Evolutionary conservation across 2,329 filamentous ascomycete genomes (phyloP), one percentile per base, ranked within the genome.

Genomic region (Dothiorella sarmentorum): DNA sequence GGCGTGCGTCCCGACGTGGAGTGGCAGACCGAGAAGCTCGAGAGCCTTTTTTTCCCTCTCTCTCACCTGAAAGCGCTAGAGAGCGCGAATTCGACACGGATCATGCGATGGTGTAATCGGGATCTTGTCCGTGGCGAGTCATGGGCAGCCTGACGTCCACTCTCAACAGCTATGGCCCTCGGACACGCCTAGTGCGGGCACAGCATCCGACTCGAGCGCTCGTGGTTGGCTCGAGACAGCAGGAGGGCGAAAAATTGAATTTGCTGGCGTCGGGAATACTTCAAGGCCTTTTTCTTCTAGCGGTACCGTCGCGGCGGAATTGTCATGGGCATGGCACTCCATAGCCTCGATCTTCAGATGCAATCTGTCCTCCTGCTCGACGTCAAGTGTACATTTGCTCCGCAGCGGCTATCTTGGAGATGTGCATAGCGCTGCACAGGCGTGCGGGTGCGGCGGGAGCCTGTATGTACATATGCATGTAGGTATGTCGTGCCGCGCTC

Each of bases 401-500:
- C 27, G 35, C 49, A 38, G 49, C 52, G 52, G 52, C 37, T 43
- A 56, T 56, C 52, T 56, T 26, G 52, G 52, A 24, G 18, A 38
- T 43, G 37, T 43, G 52, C 52, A 56, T 29, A 7, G 38, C 40
- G 38, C 52, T 42, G 52, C 52, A 44, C 52, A 33, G 51, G 22
- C 35, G 51, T 55, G 38, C 29, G 52, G 52, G 52, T 27, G 52
- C 49, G 47, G 52, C 52, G 52, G 52, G 52, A 56, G 52, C 33
- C 43, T 58, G 56, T 40, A 42, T 43, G 51, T 49, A 58, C 56
- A 58, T 58, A 58, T 58, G 56, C 56, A 58, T 40, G 56, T 51
- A 51, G 35, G 43, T 47, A 58, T 58, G 56, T 58, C 56, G 44
- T 58, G 56, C 56, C 56, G 56, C 56, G 17, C 56, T 58, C 56